phyloP scores from a whole-genome alignment of 257 asterid species.

The Fraxinus americana region DNA sequence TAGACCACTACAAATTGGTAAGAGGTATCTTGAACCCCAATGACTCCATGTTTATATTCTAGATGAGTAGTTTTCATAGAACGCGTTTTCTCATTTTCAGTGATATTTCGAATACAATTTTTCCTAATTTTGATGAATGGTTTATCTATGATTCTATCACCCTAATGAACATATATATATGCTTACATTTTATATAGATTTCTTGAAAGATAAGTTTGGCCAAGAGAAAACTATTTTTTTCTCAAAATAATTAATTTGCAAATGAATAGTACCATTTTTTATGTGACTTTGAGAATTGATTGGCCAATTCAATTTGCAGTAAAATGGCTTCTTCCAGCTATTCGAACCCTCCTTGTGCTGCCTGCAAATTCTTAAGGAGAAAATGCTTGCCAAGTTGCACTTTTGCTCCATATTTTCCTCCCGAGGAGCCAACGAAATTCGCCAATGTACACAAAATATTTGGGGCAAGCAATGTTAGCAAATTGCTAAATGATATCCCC shows the following conservation, averaged over 20 bases:
- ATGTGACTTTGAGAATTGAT: too few species aligned
- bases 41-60: background rate
- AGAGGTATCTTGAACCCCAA: background rate
- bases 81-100: background rate
- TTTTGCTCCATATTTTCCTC: constrained; percentile 71
- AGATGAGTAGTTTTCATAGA: background rate
- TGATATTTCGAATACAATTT: background rate
- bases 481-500: constrained; percentile 61
- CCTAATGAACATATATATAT: background rate
- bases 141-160: too few species aligned
- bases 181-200: background rate
- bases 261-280: background rate
- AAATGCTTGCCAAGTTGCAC: constrained; percentile 69
- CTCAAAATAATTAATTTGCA: background rate
- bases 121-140: background rate
- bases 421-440: constrained; percentile 77
- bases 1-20: background rate
- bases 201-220: background rate
- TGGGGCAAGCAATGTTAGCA: constrained; percentile 81
- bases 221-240: background rate
- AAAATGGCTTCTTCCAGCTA: constrained; percentile 56
- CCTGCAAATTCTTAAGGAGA: constrained; percentile 77
- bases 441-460: constrained; percentile 69
- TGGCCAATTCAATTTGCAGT: constrained; percentile 3
- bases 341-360: constrained; percentile 84